Conservation (phyloP, 805 yeast species). For the Zygoascus biomembranicola region DNA sequence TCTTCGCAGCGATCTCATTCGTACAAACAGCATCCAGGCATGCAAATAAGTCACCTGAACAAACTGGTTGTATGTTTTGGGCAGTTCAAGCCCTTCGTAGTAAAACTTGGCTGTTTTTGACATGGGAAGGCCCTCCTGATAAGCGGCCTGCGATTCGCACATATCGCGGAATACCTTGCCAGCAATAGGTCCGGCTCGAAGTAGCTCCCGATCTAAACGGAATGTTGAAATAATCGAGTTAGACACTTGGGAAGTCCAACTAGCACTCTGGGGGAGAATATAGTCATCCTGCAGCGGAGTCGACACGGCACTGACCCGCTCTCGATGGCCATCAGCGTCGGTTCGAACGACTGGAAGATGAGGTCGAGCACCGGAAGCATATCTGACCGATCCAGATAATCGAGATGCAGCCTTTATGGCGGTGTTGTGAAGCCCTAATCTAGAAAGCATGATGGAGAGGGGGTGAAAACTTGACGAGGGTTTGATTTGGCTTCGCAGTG, state of each 20-base stretch:
- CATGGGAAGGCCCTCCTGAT: constrained; percentile 28
- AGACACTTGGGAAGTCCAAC: neutral
- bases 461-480: too few species aligned
- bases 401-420: neutral
- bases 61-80: constrained; percentile 91
- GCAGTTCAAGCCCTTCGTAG: constrained; percentile 75
- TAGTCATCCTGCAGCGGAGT: neutral
- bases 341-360: neutral
- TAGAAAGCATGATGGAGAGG: neutral
- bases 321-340: neutral
- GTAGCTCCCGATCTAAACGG: constrained; percentile 80
- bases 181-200: constrained; percentile 90
- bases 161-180: constrained; percentile 81
- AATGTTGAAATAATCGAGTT: constrained; percentile 34
- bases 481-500: too few species aligned
- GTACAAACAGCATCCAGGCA: constrained; percentile 85
- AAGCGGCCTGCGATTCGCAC: constrained; percentile 70
- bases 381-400: neutral
- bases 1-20: constrained; percentile 95
- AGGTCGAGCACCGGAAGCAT: neutral
- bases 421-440: neutral
- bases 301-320: neutral
- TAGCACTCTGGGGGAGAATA: neutral
- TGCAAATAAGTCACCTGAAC: constrained; percentile 86
- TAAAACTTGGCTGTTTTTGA: constrained; percentile 72